Evolutionary conservation across 495 filamentous ascomycete genomes (phyloP), one percentile per base, ranked within the genome.

Genomic region (Neurospora africana): DNA sequence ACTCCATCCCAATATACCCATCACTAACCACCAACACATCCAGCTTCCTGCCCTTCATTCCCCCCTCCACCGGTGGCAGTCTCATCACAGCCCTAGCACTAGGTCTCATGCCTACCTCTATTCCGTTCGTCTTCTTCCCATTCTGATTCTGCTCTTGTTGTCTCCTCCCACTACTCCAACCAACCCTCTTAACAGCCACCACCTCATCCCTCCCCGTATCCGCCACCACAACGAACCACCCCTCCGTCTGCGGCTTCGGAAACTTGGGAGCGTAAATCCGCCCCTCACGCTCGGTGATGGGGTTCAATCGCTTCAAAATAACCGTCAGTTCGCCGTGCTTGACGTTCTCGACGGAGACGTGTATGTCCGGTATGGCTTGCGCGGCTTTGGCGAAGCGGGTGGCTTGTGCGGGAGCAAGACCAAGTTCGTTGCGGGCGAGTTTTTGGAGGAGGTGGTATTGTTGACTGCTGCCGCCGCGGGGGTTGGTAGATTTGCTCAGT

Each of bases 171-270:
- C 77, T 74, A 58, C 78, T 81, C 93, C 95, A 98, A 0, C 89
- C 90, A 0, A 93, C 88, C 68, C 95, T 84, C 83, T 97, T 97
- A 68, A 98, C 83, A 3, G 91, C 95, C 7, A 97, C 75, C 6
- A 98, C 84, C 73, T 97, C 93, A 73, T 94, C 93, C 10, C 78
- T 83, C 13, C 79, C 80, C 1, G 85, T 80, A 73, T 93, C 88
- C 5, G 87, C 86, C 1, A 97, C 85, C 44, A 98, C 72, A 8
- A 95, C 86, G 79, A 98, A 98, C 87, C 89, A 98, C 2, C 96
- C 94, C 80, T 99, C 95, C 0, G 92, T 94, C 79, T 99, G 95
- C 30, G 93, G 89, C 81, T 99, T 99, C 0, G 95, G 96, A 82
- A 95, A 98, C 5, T 86, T 85, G 10, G 95, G 95, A 0, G 95